phyloP scores from a whole-genome alignment of 139 green algal species.

The Chlorella sp. region DNA sequence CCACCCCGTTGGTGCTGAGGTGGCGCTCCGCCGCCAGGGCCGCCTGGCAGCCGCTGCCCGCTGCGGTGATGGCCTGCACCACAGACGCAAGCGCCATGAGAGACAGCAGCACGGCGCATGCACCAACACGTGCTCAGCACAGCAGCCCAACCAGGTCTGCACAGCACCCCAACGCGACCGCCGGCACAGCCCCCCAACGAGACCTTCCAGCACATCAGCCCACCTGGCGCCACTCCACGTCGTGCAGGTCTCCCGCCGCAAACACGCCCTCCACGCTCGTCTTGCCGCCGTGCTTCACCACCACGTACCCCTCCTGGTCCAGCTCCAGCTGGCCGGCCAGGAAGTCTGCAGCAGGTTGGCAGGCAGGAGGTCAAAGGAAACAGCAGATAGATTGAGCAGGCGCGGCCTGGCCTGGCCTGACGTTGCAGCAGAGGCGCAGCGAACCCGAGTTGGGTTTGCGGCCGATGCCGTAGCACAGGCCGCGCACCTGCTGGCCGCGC shows the following conservation, averaged over 20 bases:
- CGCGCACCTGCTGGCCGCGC: conserved; percentile 73
- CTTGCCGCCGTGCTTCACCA: conserved; percentile 31
- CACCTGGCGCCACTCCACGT: conserved; percentile 78
- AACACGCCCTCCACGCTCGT: conserved; percentile 92
- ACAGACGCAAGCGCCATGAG: too few relatives aligned
- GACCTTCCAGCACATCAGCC: too few relatives aligned
- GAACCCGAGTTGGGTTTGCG: conserved; percentile 91
- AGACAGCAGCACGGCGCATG: too few relatives aligned
- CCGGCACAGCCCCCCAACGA: too few relatives aligned
- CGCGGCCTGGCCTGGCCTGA: too few relatives aligned
- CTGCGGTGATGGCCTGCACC: conserved; percentile 96
- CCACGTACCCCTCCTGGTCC: conserved; percentile 92
- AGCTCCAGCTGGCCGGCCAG: conserved; percentile 78
- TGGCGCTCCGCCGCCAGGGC: conserved; percentile 94
- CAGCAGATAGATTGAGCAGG: too few relatives aligned
- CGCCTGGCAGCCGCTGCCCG: conserved; percentile 94
- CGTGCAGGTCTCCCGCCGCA: conserved; percentile 92
- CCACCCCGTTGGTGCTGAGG: conserved; percentile 58
- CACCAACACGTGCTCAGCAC: too few relatives aligned
- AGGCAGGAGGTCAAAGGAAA: too few relatives aligned
- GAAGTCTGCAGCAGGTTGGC: conserved; percentile 37
- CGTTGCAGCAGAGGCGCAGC: too few relatives aligned
- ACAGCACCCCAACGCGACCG: too few relatives aligned
- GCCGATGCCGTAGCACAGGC: conserved; percentile 99
- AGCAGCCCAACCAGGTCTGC: too few relatives aligned